These are phyloP conservation scores for Senna tora DNA, from an alignment of 306 rosid genomes.

Conservation along the genomic window DNA sequence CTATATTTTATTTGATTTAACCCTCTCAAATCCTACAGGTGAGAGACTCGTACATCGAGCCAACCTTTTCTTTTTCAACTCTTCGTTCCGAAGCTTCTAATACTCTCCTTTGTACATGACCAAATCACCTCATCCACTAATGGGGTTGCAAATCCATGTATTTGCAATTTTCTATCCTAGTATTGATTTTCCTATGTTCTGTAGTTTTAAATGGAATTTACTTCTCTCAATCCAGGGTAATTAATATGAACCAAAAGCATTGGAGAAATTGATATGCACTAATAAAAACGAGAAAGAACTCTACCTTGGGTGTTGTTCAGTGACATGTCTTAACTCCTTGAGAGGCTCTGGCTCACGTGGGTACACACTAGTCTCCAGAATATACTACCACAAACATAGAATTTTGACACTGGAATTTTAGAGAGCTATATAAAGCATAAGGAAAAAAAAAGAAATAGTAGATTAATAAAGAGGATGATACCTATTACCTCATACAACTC, in stretches of 20 bases:
- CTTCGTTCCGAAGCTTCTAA: no score
- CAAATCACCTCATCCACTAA: no score
- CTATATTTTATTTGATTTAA: no score
- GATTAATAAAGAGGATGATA: no score
- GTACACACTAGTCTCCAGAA: conserved; percentile 44
- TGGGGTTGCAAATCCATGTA: no score
- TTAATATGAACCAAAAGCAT: neutral
- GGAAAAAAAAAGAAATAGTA: neutral
- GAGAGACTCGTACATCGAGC: no score
- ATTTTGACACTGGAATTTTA: neutral
- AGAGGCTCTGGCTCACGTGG: conserved; percentile 47
- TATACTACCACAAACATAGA: conserved; percentile 36
- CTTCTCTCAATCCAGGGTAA: neutral
- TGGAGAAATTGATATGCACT: neutral
- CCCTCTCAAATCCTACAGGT: no score
- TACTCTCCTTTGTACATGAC: no score
- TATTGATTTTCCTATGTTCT: neutral
- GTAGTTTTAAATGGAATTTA: neutral
- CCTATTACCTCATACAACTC: conserved; percentile 17
- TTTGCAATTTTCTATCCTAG: no score
- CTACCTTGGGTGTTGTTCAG: conserved; percentile 39
- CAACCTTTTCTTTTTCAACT: no score
- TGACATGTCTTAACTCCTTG: conserved; percentile 44
- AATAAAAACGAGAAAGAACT: neutral
- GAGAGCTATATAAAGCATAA: neutral